Evolutionary conservation across 495 filamentous ascomycete genomes (phyloP), one percentile per base, ranked within the genome.

Genomic region (Daldinia vernicosa): DNA sequence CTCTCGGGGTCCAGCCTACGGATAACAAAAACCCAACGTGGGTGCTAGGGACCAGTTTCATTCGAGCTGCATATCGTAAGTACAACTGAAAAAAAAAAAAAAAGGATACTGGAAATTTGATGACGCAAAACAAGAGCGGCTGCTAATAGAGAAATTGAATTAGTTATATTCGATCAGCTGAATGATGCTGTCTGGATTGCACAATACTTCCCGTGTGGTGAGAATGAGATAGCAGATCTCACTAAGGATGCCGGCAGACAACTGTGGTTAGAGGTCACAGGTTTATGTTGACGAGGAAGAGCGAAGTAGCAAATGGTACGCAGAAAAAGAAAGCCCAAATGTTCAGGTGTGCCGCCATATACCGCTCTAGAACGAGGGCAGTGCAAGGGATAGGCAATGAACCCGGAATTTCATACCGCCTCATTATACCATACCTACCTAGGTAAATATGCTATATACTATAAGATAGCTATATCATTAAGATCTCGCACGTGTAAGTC

Each of bases 91-190:
- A n/a, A n/a, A 12, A 24, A 19, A 58, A 30, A 17, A 14, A 35
- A 12, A 30, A 30, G 28, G 3, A 0, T 57, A 22, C 14, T 11
- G 0, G 3, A 24, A 45, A 19, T 12, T 54, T 1, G 27, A 22
- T 32, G 22, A 4, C 6, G 35, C 0, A 14, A 52, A 15, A 56
- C 17, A 32, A 32, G 9, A 3, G n/a, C 15, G 11, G 15, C 15
- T 40, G 50, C 54, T 72, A 72, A 72, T 17, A 24, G 4, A 11
- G 9, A 39, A 22, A 11, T 28, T 56, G 11, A 26, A 35, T 47
- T 47, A 83, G 81, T 83, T 62, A 80, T 83, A 1, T 82, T 83
- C 65, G 81, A 82, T 47, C 81, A 83, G 63, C 77, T 78, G 65
- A 80, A 80, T 14, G 76, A 83, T 35, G 75, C 77, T 5, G 69